These are phyloP conservation scores for Microbotryomycetes sp. DNA, from an alignment of 1,284 basidiomycete genomes.

Conservation along the genomic window DNA sequence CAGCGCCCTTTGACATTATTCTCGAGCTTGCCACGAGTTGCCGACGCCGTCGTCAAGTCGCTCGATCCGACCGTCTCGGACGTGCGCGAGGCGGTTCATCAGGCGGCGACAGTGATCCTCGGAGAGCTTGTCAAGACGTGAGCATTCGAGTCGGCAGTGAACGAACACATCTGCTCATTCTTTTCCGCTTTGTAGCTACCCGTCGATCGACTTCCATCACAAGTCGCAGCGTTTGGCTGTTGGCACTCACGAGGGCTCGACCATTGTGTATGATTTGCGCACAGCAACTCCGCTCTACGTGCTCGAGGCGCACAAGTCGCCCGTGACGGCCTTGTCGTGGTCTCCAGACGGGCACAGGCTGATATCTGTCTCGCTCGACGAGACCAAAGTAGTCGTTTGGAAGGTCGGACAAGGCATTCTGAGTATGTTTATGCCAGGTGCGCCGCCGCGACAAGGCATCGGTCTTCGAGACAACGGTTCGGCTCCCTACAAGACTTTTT, in stretches of 20 bases:
- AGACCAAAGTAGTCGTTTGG: slow-evolving; percentile 56
- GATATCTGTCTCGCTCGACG: slow-evolving; percentile 77
- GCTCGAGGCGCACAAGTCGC: slow-evolving; percentile 77
- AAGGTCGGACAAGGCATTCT: slow-evolving; percentile 38
- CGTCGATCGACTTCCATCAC: slow-evolving; percentile 83
- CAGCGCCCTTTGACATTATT: slow-evolving; percentile 79
- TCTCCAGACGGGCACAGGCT: slow-evolving; percentile 86
- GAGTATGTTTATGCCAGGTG: slow-evolving; percentile 83
- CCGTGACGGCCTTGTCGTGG: slow-evolving; percentile 73
- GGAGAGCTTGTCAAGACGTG: slow-evolving; percentile 82
- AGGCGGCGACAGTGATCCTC: slow-evolving; percentile 87
- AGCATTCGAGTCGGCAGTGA: slow-evolving; percentile 36
- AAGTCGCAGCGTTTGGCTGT: slow-evolving; percentile 79
- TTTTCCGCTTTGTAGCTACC: slow-evolving; percentile 55
- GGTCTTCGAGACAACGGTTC: neutral
- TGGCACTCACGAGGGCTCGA: slow-evolving; percentile 67
- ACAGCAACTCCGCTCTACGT: slow-evolving; percentile 91
- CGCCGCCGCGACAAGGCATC: slow-evolving; percentile 73
- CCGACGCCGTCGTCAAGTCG: slow-evolving; percentile 94
- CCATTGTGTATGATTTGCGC: slow-evolving; percentile 92
- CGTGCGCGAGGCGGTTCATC: slow-evolving; percentile 76
- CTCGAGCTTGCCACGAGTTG: slow-evolving; percentile 73
- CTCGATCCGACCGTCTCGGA: slow-evolving; percentile 81
- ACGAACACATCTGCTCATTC: neutral
- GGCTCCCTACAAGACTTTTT: slow-evolving; percentile 68